Percentiles rank a stretch among this genome's conserved stretches.
These are phyloP conservation scores for Coprinopsis cinerea DNA, from an alignment of 768 basidiomycete species.

Conservation along the genomic window DNA sequence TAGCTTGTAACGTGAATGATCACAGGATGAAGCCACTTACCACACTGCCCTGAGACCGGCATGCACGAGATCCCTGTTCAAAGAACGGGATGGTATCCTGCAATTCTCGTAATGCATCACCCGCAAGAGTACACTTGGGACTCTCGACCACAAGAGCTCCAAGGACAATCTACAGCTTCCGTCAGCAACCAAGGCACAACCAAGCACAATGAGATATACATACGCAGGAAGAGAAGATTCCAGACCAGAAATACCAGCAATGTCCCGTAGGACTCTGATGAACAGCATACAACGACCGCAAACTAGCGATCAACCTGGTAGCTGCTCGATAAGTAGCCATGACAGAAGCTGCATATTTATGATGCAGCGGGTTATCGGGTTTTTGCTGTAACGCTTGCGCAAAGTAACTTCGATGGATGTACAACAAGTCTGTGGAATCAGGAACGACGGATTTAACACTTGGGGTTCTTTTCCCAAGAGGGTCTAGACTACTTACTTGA, in stretches of 20 bases:
- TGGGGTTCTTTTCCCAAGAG: background rate
- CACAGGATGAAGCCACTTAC: constrained; percentile 20
- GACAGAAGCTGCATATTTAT: constrained; percentile 42
- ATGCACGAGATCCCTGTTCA: constrained; percentile 33
- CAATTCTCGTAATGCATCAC: constrained; percentile 33
- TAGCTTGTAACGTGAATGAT: background rate
- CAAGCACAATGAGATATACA: constrained; percentile 9
- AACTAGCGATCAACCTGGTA: constrained; percentile 32
- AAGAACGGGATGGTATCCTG: constrained; percentile 33
- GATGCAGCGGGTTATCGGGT: constrained; percentile 36
- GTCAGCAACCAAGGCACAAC: background rate
- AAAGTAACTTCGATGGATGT: constrained; percentile 45
- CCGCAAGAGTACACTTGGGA: constrained; percentile 37
- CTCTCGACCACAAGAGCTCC: constrained; percentile 41
- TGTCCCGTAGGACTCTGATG: constrained; percentile 28
- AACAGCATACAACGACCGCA: constrained; percentile 30
- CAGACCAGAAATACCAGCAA: constrained; percentile 49
- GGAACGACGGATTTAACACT: background rate
- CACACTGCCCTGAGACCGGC: constrained; percentile 30
- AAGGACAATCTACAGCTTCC: constrained; percentile 36
- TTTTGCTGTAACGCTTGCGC: constrained; percentile 38
- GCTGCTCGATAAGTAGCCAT: constrained; percentile 39
- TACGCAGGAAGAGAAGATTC: constrained; percentile 44
- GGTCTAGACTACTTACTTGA: constrained; percentile 34
- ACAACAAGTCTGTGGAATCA: constrained; percentile 34